Conservation (phyloP, 2,329 filamentous ascomycete genomes). For the Bisporella sp. region DNA sequence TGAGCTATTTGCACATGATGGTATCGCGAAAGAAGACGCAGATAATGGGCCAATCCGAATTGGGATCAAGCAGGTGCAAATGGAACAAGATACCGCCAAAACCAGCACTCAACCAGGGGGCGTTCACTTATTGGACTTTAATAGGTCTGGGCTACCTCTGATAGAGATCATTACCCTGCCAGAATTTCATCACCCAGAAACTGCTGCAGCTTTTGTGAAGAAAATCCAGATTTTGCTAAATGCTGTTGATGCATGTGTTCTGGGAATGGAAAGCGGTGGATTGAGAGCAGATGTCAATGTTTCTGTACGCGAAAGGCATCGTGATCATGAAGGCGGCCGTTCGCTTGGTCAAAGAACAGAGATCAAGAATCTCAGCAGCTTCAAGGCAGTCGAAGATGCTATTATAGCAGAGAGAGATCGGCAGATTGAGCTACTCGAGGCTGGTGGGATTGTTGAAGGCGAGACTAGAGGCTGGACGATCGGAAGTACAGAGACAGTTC, state of each 20-base stretch:
- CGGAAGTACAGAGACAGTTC: conserved; percentile 72
- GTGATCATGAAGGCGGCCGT: conserved; percentile 30
- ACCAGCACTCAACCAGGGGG: conserved; percentile 71
- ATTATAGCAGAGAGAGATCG: conserved; percentile 86
- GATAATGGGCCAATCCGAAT: conserved; percentile 55
- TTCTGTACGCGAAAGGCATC: conserved; percentile 58
- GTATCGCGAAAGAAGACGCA: conserved; percentile 69
- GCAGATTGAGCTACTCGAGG: conserved; percentile 74
- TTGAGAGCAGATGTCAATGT: conserved; percentile 93
- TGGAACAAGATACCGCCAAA: conserved; percentile 97
- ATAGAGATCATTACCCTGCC: conserved; percentile 94
- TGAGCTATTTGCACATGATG: conserved; percentile 66
- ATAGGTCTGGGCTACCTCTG: conserved; percentile 82
- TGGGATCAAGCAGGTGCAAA: conserved; percentile 87
- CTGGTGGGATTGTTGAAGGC: conserved; percentile 66
- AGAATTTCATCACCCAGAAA: conserved; percentile 78
- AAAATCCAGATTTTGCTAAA: conserved; percentile 80
- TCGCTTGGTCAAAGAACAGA: conserved; percentile 82
- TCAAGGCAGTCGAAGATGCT: conserved; percentile 92
- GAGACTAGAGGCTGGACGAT: conserved; percentile 93
- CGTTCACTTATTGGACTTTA: conserved; percentile 82
- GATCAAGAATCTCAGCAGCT: conserved; percentile 94
- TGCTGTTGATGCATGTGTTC: conserved; percentile 76
- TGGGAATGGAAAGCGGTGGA: conserved; percentile 90
- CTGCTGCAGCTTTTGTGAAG: conserved; percentile 79